These are phyloP conservation scores for Phytophthora sojae DNA, from an alignment of 352 stramenopile species.

Conservation along the genomic window DNA sequence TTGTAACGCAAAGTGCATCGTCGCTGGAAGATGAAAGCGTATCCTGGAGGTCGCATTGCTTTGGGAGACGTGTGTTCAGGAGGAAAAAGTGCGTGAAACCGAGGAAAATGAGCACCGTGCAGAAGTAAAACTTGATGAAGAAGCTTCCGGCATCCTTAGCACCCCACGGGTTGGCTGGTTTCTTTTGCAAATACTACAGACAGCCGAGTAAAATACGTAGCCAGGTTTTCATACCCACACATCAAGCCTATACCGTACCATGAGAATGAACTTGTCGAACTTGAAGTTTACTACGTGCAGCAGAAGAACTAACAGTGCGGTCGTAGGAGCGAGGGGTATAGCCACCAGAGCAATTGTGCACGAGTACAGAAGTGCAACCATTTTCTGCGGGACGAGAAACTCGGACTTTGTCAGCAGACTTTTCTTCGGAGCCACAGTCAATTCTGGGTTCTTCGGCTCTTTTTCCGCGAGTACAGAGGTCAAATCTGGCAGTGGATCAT, in stretches of 20 bases:
- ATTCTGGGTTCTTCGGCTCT: slow-evolving; percentile 1
- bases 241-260: slow-evolving; percentile 34
- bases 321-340: slow-evolving; percentile 71
- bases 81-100: slow-evolving; percentile 72
- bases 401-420: slow-evolving; percentile 53
- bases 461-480: slow-evolving; percentile 6
- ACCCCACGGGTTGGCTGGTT: slow-evolving; percentile 73
- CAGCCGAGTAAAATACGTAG: neutral
- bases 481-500: neutral
- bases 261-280: slow-evolving; percentile 81
- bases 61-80: slow-evolving; percentile 54
- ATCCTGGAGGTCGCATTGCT: slow-evolving; percentile 69
- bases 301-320: slow-evolving; percentile 56
- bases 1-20: slow-evolving; percentile 39
- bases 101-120: slow-evolving; percentile 71
- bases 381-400: slow-evolving; percentile 84
- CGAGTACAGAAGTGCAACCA: slow-evolving; percentile 85
- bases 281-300: slow-evolving; percentile 84
- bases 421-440: neutral
- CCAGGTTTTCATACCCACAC: no score
- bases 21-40: slow-evolving; percentile 9
- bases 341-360: slow-evolving; percentile 76
- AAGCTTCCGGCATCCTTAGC: slow-evolving; percentile 83
- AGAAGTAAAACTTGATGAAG: slow-evolving; percentile 91
- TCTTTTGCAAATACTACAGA: slow-evolving; percentile 70